A percentile compares a stretch with the other conserved stretches of the same genome.
Conservation (phyloP, 345 rosid species). For the Noccaea caerulescens region DNA sequence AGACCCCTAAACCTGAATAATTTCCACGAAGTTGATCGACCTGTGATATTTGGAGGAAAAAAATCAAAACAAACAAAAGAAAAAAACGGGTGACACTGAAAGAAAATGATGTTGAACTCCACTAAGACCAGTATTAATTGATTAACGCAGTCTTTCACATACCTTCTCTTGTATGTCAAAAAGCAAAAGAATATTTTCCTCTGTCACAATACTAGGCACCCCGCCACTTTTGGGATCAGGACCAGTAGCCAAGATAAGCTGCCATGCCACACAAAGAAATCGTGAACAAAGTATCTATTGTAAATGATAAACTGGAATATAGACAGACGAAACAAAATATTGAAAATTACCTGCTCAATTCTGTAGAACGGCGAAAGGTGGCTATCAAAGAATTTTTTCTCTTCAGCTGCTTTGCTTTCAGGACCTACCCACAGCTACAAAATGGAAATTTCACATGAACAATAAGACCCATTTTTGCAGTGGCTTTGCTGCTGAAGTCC, state of each 20-base stretch:
- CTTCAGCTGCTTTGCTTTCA: slow-evolving; percentile 87
- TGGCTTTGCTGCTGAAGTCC: slow-evolving; percentile 29
- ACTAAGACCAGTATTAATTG: slow-evolving; percentile 17
- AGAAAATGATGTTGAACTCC: slow-evolving; percentile 21
- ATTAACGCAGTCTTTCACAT: slow-evolving; percentile 13
- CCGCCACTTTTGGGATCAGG: slow-evolving; percentile 61
- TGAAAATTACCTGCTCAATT: slow-evolving; percentile 83
- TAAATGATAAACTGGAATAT: slow-evolving; percentile 7
- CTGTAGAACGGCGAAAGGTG: slow-evolving; percentile 97
- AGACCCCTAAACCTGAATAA: slow-evolving; percentile 70
- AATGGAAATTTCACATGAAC: slow-evolving; percentile 25
- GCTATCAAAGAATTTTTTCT: slow-evolving; percentile 88
- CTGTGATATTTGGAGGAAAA: slow-evolving; percentile 50
- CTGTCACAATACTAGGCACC: slow-evolving; percentile 73
- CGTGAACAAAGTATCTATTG: slow-evolving; percentile 28
- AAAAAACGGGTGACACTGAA: slow-evolving; percentile 23
- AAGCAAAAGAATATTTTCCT: slow-evolving; percentile 80
- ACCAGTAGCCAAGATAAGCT: slow-evolving; percentile 85
- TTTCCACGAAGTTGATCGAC: slow-evolving; percentile 79
- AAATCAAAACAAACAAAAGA: slow-evolving; percentile 18
- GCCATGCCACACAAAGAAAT: slow-evolving; percentile 38
- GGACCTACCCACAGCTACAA: slow-evolving; percentile 96
- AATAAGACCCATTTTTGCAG: slow-evolving; percentile 16
- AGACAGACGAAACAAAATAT: slow-evolving; percentile 23
- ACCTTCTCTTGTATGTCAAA: slow-evolving; percentile 97